phyloP scores from a whole-genome alignment of 2,329 filamentous ascomycete species.

The Lachnellula hyalina region DNA sequence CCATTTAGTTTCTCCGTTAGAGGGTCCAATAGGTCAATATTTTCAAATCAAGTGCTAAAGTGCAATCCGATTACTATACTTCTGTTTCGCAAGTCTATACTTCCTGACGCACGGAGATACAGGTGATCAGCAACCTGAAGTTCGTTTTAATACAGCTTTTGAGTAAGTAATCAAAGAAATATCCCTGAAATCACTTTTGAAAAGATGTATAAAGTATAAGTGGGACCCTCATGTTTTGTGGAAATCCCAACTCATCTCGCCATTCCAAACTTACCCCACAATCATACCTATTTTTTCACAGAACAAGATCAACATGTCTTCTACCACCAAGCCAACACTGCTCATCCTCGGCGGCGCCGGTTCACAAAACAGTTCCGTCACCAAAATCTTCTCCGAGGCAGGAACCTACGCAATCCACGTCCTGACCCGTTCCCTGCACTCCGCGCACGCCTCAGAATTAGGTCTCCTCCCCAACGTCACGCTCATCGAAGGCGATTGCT shows the following conservation, averaged over 20 bases:
- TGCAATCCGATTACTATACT: neutral
- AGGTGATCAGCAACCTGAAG: no score
- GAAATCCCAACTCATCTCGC: no score
- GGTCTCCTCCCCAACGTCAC: conserved; percentile 16
- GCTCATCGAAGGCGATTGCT: conserved; percentile 10
- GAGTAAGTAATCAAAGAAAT: no score
- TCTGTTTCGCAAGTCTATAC: no score
- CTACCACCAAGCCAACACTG: neutral
- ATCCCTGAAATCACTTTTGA: no score
- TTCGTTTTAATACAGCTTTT: no score
- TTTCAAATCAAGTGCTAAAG: neutral
- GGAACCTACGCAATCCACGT: conserved; percentile 5
- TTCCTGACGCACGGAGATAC: no score
- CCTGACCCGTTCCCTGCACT: conserved; percentile 10
- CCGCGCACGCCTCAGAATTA: conserved; percentile 15
- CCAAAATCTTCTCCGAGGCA: neutral
- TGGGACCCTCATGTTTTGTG: no score
- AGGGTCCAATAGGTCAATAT: neutral
- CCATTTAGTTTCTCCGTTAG: neutral
- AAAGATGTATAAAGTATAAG: no score
- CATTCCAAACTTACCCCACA: no score
- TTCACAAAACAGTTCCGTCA: conserved; percentile 3
- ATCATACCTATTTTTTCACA: no score
- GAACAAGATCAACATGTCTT: neutral
- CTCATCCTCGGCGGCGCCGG: conserved; percentile 8